Evolutionary conservation across 2,329 filamentous ascomycete species (phyloP).

Genomic region (Trichoderma lentiforme): DNA sequence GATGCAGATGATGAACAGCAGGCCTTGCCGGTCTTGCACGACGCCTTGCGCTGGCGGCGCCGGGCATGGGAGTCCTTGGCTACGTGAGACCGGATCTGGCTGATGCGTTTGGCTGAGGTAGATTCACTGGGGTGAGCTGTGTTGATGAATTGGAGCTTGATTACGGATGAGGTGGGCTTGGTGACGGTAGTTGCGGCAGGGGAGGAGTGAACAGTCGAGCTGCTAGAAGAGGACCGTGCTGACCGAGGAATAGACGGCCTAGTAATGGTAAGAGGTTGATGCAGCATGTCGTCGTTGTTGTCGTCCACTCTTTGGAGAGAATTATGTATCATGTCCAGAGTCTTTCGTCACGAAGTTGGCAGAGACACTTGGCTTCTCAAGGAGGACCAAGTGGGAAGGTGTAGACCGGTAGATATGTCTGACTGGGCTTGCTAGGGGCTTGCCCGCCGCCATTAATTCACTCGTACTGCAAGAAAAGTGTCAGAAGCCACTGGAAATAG

Average conservation of each 20-base stretch:
- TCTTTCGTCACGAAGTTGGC: not conserved
- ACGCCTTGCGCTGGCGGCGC: constrained; percentile 7
- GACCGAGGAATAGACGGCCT: not conserved
- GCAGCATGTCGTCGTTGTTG: not conserved
- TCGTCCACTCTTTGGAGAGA: not conserved
- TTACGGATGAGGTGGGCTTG: not conserved
- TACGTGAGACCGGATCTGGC: constrained; percentile 18
- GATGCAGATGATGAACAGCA: not conserved
- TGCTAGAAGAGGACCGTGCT: not conserved
- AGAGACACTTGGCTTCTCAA: not conserved
- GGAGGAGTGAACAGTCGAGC: not conserved
- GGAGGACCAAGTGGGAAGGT: not conserved
- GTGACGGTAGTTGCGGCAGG: not conserved
- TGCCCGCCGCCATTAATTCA: not conserved
- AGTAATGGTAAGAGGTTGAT: not conserved
- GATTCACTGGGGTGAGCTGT: constrained; percentile 1
- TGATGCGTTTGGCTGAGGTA: constrained; percentile 6
- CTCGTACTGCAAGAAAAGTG: not conserved
- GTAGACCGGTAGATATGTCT: not conserved
- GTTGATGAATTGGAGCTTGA: constrained; percentile 16
- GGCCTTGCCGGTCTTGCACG: not conserved
- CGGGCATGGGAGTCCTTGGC: constrained; percentile 13
- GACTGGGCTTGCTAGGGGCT: not conserved
- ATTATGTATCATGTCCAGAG: not conserved
- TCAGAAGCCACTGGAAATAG: not conserved